These are phyloP conservation scores for Conringia planisiliqua DNA, from an alignment of 345 rosid species.

Conservation along the genomic window DNA sequence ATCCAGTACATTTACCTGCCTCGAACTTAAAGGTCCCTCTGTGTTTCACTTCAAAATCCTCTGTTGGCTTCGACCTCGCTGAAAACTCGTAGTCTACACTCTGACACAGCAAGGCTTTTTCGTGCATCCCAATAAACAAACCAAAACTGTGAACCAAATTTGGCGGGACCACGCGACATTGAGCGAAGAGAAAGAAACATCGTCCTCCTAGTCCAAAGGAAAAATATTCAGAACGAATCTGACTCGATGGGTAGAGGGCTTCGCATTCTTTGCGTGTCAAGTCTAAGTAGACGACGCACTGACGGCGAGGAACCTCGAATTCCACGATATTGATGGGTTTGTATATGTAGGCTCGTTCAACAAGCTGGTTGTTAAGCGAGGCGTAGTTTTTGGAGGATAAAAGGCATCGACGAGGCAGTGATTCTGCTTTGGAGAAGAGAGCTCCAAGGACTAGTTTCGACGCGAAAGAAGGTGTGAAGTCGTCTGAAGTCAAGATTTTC, in stretches of 20 bases:
- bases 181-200: slow-evolving; percentile 61
- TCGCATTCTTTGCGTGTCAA: slow-evolving; percentile 64
- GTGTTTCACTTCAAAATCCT: slow-evolving; percentile 50
- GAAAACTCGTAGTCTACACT: slow-evolving; percentile 71
- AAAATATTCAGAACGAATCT: slow-evolving; percentile 67
- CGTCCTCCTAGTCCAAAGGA: slow-evolving; percentile 75
- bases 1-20: slow-evolving; percentile 62
- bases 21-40: slow-evolving; percentile 58
- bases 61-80: slow-evolving; percentile 60
- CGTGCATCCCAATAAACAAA: slow-evolving; percentile 70
- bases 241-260: slow-evolving; percentile 50
- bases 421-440: slow-evolving; percentile 74
- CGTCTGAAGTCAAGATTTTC: slow-evolving; percentile 64
- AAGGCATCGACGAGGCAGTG: slow-evolving; percentile 44
- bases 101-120: slow-evolving; percentile 51
- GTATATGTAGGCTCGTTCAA: slow-evolving; percentile 66
- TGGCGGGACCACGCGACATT: slow-evolving; percentile 65
- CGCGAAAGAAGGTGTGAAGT: slow-evolving; percentile 54
- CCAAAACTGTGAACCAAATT: slow-evolving; percentile 62
- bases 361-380: slow-evolving; percentile 41
- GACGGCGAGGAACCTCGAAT: slow-evolving; percentile 62
- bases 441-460: slow-evolving; percentile 67
- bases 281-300: slow-evolving; percentile 76
- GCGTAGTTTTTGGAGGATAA: slow-evolving; percentile 47
- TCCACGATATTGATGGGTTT: slow-evolving; percentile 76